These are phyloP conservation scores for Candida suzukii DNA, from an alignment of 805 yeast species.

Conservation along the genomic window DNA sequence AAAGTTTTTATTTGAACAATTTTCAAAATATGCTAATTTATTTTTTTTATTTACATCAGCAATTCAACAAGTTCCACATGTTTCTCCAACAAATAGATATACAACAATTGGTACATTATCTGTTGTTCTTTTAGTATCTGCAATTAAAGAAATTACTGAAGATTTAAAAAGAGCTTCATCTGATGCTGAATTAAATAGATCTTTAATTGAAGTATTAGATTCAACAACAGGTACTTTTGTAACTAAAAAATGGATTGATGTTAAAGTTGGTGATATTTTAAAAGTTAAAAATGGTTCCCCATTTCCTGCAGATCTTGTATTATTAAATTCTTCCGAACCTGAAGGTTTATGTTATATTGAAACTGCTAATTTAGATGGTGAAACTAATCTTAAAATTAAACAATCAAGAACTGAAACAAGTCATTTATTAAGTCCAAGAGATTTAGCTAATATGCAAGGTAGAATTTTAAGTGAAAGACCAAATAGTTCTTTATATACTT, in stretches of 20 bases:
- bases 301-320: constrained; percentile 85
- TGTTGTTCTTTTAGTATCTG: constrained; percentile 84
- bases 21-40: constrained; percentile 92
- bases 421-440: constrained; percentile 57
- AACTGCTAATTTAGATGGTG: constrained; percentile 97
- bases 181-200: constrained; percentile 77
- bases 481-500: constrained; percentile 87
- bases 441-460: constrained; percentile 47
- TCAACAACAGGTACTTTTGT: constrained; percentile 54
- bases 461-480: constrained; percentile 82
- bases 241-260: constrained; percentile 73
- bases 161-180: constrained; percentile 84
- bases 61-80: constrained; percentile 95
- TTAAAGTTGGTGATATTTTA: constrained; percentile 87
- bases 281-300: constrained; percentile 81
- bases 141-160: constrained; percentile 84
- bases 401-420: constrained; percentile 81
- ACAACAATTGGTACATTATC: constrained; percentile 90
- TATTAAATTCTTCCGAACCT: constrained; percentile 91
- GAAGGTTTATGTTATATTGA: constrained; percentile 97
- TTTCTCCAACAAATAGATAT: constrained; percentile 91
- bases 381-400: constrained; percentile 91
- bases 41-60: constrained; percentile 87
- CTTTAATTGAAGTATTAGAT: constrained; percentile 62
- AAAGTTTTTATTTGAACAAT: constrained; percentile 92